These are phyloP conservation scores for Paradendryphiella salina DNA, from an alignment of 2,329 filamentous ascomycete species.

Conservation along the genomic window DNA sequence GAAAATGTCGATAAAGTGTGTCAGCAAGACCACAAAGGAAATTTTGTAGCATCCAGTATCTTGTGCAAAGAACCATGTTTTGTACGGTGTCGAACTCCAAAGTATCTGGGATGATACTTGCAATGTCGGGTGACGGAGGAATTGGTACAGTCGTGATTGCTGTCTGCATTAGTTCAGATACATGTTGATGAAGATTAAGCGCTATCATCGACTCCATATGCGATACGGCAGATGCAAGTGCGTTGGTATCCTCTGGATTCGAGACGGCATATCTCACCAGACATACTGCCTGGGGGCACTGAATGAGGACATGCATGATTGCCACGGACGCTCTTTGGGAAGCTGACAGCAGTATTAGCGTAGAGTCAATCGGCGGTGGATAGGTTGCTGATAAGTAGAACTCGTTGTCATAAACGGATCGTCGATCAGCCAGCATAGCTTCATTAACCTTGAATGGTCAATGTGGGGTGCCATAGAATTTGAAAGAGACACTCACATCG, in stretches of 20 bases:
- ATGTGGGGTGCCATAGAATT: not conserved
- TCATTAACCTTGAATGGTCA: slow-evolving; percentile 34
- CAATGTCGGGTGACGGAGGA: slow-evolving; percentile 21
- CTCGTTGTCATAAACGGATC: slow-evolving; percentile 36
- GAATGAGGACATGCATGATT: slow-evolving; percentile 39
- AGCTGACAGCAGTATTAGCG: slow-evolving; percentile 8
- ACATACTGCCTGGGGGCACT: slow-evolving; percentile 32
- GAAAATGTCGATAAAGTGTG: slow-evolving; percentile 31
- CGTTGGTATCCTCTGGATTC: slow-evolving; percentile 23
- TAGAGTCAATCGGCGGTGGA: slow-evolving; percentile 16
- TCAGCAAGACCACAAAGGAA: slow-evolving; percentile 31
- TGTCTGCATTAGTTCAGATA: slow-evolving; percentile 22
- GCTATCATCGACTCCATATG: slow-evolving; percentile 30
- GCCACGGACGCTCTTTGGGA: slow-evolving; percentile 29
- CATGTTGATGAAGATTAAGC: slow-evolving; percentile 19
- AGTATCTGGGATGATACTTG: slow-evolving; percentile 26
- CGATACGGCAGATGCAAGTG: slow-evolving; percentile 28
- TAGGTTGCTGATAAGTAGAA: slow-evolving; percentile 34
- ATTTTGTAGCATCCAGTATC: slow-evolving; percentile 35
- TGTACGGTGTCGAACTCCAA: slow-evolving; percentile 30
- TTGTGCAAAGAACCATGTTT: slow-evolving; percentile 28
- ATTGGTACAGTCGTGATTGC: slow-evolving; percentile 13
- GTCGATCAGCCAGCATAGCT: slow-evolving; percentile 32
- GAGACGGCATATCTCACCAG: slow-evolving; percentile 25
- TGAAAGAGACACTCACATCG: slow-evolving; percentile 28